Evolutionary conservation across 345 rosid species (phyloP).

Genomic region (Limnanthes douglasii): DNA sequence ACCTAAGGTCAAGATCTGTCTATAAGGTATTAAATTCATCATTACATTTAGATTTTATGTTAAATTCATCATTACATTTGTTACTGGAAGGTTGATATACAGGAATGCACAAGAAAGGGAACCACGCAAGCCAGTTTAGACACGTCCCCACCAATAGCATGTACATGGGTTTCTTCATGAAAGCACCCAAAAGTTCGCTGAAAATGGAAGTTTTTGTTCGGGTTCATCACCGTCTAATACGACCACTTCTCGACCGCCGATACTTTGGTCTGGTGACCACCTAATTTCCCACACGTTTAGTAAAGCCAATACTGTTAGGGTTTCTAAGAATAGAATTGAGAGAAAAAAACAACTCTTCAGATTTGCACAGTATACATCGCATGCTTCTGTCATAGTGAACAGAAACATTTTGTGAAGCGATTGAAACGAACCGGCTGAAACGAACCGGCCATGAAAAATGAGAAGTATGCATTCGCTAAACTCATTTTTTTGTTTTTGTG

Average conservation of each 20-base stretch:
- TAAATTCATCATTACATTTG: conserved; percentile 21
- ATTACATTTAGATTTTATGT: no score
- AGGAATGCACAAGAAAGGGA: conserved; percentile 45
- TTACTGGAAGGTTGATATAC: conserved; percentile 23
- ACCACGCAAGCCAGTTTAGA: conserved; percentile 76
- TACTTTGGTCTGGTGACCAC: conserved; percentile 8
- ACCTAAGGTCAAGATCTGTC: conserved; percentile 32
- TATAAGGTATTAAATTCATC: no score
- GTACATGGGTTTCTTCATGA: no score
- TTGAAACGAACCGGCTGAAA: no score
- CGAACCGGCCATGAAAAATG: conserved; percentile 57
- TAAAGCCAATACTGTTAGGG: conserved; percentile 15
- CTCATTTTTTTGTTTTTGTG: no score
- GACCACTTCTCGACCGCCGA: not conserved
- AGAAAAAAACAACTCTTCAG: conserved; percentile 38
- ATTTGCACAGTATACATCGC: conserved; percentile 44
- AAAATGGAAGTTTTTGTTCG: not conserved
- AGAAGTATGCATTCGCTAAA: conserved; percentile 27
- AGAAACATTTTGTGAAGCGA: no score
- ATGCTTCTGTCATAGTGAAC: conserved; percentile 43
- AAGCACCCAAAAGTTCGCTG: conserved; percentile 19
- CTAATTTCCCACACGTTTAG: conserved; percentile 12
- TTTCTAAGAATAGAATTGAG: conserved; percentile 18
- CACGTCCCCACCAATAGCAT: no score
- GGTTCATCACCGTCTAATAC: not conserved